Evolutionary conservation across 352 stramenopile species (phyloP), one percentile per base, ranked within the genome.

Genomic region (Nothophytophthora sp.): DNA sequence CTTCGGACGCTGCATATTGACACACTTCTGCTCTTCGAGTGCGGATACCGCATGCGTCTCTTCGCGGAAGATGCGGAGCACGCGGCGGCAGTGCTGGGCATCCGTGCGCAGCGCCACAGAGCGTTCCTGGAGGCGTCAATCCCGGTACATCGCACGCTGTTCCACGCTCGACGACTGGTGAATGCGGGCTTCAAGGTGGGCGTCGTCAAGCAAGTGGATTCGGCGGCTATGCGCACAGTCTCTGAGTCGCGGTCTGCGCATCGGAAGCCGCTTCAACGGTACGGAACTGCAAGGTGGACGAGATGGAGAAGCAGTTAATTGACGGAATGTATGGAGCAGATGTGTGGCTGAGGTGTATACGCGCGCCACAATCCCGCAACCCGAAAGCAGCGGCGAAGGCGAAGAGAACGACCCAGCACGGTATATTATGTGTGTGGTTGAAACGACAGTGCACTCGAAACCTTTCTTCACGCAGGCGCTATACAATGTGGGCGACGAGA

Each of bases 41-140:
- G 78, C 51, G 86, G 83, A 23, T 96, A 96, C 48, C 80, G 80
- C 52, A 87, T 89, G 62, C 65, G 80, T 4, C 67, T 92, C 20
- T 96, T 96, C 42, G 80, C 67, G 3, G 36, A 85, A 7, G 86
- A 92, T 55, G 86, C 83, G 1, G 62, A 88, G 73, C 60, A 58
- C 18, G 73, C 73, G 6, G 52, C 60, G 0, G 22, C n/a, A 11
- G 60, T 77, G 41, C 37, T 84, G 15, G 73, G 61, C 4, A 77
- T 81, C 38, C 49, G 61, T 12, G 67, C 59, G 20, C 54, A 74
- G 19, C 58, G 50, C 32, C 55, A 69, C 34, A 61, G 59, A 22
- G 48, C 52, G 8, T 84, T 88, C 16, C 11, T 84, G 29, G 59
- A 83, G 48, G 59, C 74, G 22, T 84, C 69, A 16, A 66, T 91